Conservation (phyloP, 177 flowering plant genomes). For the Vitis hybrid region DNA sequence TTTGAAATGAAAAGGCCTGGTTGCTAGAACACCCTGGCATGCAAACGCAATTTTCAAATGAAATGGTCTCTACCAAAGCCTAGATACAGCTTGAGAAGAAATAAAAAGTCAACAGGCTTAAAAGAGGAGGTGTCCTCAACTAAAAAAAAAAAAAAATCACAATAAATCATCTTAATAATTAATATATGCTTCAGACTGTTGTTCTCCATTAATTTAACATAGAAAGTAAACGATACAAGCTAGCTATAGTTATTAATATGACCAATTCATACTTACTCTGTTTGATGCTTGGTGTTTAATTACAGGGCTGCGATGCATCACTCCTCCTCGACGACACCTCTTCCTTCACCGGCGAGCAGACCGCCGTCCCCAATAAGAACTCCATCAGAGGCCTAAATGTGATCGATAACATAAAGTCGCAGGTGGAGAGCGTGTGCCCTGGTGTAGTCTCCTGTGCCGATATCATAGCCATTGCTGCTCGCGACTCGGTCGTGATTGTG, state of each 20-base stretch:
- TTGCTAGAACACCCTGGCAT: too few species aligned
- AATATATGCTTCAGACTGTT: too few species aligned
- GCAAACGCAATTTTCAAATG: too few species aligned
- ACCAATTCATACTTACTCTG: background rate
- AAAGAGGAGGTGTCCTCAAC: too few species aligned
- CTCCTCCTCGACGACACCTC: slow-evolving; percentile 49
- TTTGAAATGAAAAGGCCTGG: too few species aligned
- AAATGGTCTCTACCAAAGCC: too few species aligned
- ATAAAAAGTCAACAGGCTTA: too few species aligned
- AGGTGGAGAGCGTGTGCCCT: slow-evolving; percentile 26
- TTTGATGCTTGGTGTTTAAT: background rate
- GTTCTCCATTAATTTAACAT: too few species aligned
- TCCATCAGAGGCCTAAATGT: slow-evolving; percentile 44
- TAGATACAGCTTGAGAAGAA: too few species aligned
- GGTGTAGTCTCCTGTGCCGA: slow-evolving; percentile 55
- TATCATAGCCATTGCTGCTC: slow-evolving; percentile 35
- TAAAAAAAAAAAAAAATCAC: too few species aligned
- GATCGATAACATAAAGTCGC: slow-evolving; percentile 31
- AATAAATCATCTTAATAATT: too few species aligned
- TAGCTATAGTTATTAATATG: background rate
- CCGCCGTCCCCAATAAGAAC: slow-evolving; percentile 31
- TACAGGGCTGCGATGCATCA: slow-evolving; percentile 67
- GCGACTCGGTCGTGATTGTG: slow-evolving; percentile 22
- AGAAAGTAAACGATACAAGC: background rate
- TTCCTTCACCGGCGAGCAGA: slow-evolving; percentile 43